Evolutionary conservation across 805 yeast species (phyloP).

Genomic region (Priceomyces melissophilus): DNA sequence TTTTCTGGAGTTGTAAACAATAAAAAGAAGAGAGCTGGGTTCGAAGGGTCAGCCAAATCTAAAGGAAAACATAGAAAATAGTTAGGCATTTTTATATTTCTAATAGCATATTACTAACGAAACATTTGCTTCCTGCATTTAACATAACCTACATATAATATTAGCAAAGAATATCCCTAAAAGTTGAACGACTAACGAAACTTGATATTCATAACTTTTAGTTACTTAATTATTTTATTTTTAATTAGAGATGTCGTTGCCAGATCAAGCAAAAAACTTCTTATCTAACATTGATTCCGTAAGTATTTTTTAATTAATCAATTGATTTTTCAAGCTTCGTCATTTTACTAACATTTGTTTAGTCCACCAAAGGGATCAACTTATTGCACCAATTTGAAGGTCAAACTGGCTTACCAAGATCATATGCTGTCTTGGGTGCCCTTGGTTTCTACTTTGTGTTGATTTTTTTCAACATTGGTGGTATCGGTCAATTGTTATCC

Average conservation of each 20-base stretch:
- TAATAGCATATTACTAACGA: not conserved
- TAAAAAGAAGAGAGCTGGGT: conserved; percentile 71
- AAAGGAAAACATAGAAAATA: conserved; percentile 27
- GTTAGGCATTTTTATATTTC: conserved; percentile 1
- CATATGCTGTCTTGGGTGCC: conserved; percentile 72
- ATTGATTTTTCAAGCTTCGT: not conserved
- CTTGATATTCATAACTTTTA: not conserved
- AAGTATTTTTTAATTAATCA: conserved; percentile 20
- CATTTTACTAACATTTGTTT: conserved; percentile 1
- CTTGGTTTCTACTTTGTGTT: conserved; percentile 67
- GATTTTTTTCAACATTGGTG: conserved; percentile 87
- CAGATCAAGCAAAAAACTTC: conserved; percentile 44
- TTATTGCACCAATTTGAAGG: conserved; percentile 36
- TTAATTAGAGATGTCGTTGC: conserved; percentile 34
- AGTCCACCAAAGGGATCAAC: conserved; percentile 30
- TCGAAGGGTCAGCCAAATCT: conserved; percentile 68
- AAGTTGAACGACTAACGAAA: not conserved
- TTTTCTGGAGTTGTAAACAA: conserved; percentile 55
- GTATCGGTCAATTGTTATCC: conserved; percentile 89
- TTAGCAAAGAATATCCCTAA: not conserved
- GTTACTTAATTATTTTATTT: not conserved
- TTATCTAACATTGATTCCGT: conserved; percentile 47
- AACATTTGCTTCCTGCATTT: not conserved
- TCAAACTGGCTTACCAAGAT: conserved; percentile 66
- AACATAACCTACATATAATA: not conserved